Base-by-base conservation (phyloP, 345 rosid species). In the Chamaenerion angustifolium region DNA sequence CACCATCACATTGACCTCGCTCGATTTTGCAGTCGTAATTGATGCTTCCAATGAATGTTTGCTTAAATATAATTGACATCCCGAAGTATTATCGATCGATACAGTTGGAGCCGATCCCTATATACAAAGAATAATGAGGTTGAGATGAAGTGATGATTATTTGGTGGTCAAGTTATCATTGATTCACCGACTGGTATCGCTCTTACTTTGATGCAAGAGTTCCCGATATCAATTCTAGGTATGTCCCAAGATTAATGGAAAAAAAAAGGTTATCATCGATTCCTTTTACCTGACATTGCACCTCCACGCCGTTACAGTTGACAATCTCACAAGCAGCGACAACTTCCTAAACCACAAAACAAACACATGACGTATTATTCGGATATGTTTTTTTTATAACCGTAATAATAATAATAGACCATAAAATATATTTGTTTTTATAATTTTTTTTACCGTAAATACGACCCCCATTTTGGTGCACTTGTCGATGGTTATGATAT, bases 211-310 rank as follows among this genome's bases (percentile, higher is more conserved):
- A n/a, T n/a, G n/a, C n/a, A n/a, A n/a, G n/a, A n/a, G n/a, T n/a
- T n/a, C n/a, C n/a, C n/a, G n/a, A n/a, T n/a, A n/a, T n/a, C n/a
- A n/a, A n/a, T n/a, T n/a, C n/a, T n/a, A n/a, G n/a, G n/a, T n/a
- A n/a, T n/a, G n/a, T n/a, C n/a, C n/a, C n/a, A n/a, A n/a, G n/a
- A n/a, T n/a, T n/a, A n/a, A n/a, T n/a, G n/a, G n/a, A n/a, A n/a
- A n/a, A n/a, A n/a, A n/a, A n/a, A n/a, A n/a, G n/a, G n/a, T n/a
- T n/a, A n/a, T n/a, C n/a, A n/a, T n/a, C n/a, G n/a, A n/a, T n/a
- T n/a, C n/a, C n/a, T n/a, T n/a, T n/a, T n/a, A 93, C 99, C 96
- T 85, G 99, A 61, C 99, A 93, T 57, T 93, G 99, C 63, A 85
- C 90, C 77, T 93, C 96, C 46, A 88, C 88, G 43, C 89, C 78